A percentile compares a stretch with the other conserved stretches of the same genome.
phyloP scores from a whole-genome alignment of 2,329 filamentous ascomycete genomes.

The Sphaerostilbella broomeana region DNA sequence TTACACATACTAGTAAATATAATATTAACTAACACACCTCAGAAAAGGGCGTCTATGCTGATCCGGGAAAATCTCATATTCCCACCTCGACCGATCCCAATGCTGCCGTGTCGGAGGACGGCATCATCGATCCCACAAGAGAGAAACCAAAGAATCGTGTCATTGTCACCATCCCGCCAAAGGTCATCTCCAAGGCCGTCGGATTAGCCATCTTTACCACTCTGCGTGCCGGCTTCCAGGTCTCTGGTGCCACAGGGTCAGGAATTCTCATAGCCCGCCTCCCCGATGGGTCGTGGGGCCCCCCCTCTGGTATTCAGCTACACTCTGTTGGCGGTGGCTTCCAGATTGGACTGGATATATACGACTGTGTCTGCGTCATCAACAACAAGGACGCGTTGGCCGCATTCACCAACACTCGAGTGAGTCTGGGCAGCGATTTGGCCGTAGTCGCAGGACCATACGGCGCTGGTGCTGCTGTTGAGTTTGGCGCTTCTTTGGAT shows the following conservation, averaged over 20 bases:
- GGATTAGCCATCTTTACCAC: constrained; percentile 69
- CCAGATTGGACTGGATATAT: constrained; percentile 76
- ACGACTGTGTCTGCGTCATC: constrained; percentile 83
- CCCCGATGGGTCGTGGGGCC: constrained; percentile 65
- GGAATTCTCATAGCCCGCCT: constrained; percentile 58
- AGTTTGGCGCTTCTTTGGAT: constrained; percentile 39
- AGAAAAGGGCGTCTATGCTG: constrained; percentile 49
- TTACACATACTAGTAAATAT: rapidly evolving
- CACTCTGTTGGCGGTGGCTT: constrained; percentile 76
- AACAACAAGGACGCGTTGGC: constrained; percentile 70
- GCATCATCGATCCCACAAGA: constrained; percentile 27
- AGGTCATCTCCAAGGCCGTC: constrained; percentile 58
- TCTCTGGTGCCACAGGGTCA: constrained; percentile 60
- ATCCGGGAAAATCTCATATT: constrained; percentile 23
- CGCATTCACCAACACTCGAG: constrained; percentile 67
- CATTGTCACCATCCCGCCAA: constrained; percentile 47
- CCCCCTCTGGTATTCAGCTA: constrained; percentile 74
- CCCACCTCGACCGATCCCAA: constrained; percentile 28
- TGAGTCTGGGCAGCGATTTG: constrained; percentile 72
- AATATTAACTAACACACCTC: constrained; percentile 10
- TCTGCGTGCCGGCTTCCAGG: constrained; percentile 58
- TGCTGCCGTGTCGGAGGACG: constrained; percentile 22
- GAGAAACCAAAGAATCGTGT: constrained; percentile 40
- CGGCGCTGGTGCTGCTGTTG: constrained; percentile 66
- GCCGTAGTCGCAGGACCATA: constrained; percentile 65